These are phyloP conservation scores for Xerocomus brunneocitrinus DNA, from an alignment of 768 basidiomycete genomes.

Conservation along the genomic window DNA sequence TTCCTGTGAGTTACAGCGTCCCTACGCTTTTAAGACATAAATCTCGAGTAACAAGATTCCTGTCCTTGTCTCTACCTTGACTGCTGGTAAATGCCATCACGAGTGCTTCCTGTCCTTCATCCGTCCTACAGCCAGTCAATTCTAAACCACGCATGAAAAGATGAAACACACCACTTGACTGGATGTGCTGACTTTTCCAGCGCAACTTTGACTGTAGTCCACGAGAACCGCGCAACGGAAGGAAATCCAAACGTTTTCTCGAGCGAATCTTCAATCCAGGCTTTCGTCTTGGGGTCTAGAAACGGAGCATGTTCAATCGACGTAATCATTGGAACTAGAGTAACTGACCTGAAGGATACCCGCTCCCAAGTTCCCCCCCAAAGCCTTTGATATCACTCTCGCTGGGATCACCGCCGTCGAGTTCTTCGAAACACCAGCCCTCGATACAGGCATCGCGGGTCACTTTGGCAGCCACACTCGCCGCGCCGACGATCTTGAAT, in stretches of 20 bases:
- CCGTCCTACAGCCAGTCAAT: constrained; percentile 51
- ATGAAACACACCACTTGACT: constrained; percentile 65
- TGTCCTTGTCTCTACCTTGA: constrained; percentile 70
- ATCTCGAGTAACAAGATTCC: constrained; percentile 68
- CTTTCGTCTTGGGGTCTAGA: constrained; percentile 86
- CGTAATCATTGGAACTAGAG: neutral
- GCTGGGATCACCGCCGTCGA: constrained; percentile 18
- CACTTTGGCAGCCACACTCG: constrained; percentile 97
- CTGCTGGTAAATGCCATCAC: constrained; percentile 69
- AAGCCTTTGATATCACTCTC: constrained; percentile 22
- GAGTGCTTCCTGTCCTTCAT: constrained; percentile 76
- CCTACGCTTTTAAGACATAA: constrained; percentile 67
- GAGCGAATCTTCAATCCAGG: constrained; percentile 71
- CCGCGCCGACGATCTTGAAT: constrained; percentile 95
- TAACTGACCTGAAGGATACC: constrained; percentile 79
- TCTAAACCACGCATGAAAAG: neutral
- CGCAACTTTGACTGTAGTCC: constrained; percentile 86
- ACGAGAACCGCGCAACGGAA: constrained; percentile 86
- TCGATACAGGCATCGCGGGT: constrained; percentile 90
- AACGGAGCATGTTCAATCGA: neutral
- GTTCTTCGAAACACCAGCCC: constrained; percentile 78
- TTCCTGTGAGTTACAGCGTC: constrained; percentile 41
- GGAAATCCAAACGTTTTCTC: constrained; percentile 93
- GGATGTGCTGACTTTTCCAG: constrained; percentile 76
- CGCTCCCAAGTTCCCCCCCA: constrained; percentile 57